These are phyloP conservation scores for Tephrocybe sp. DNA, from an alignment of 768 basidiomycete genomes.

Conservation along the genomic window DNA sequence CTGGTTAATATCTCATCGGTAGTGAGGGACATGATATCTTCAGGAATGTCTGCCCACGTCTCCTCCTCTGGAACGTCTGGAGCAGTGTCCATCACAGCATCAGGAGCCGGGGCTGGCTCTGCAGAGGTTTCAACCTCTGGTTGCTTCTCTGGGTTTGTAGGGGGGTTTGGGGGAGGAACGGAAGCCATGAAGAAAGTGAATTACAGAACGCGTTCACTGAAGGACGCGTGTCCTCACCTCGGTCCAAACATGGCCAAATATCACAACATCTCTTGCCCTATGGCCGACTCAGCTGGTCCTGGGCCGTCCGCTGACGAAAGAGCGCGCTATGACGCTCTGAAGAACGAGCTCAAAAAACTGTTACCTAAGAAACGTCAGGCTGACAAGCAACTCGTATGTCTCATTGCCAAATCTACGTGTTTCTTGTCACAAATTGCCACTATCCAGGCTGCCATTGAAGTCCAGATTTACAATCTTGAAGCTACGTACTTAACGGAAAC, in stretches of 20 bases:
- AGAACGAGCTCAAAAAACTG: slow-evolving; percentile 72
- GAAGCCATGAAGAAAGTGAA: slow-evolving; percentile 49
- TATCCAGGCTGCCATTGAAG: slow-evolving; percentile 71
- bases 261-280: slow-evolving; percentile 19
- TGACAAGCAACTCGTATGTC: slow-evolving; percentile 74
- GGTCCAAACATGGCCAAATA: slow-evolving; percentile 25
- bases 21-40: slow-evolving; percentile 72
- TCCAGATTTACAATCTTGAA: slow-evolving; percentile 77
- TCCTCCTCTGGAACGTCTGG: slow-evolving; percentile 72
- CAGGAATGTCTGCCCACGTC: slow-evolving; percentile 89
- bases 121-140: slow-evolving; percentile 36
- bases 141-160: slow-evolving; percentile 51
- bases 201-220: slow-evolving; percentile 26
- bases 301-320: slow-evolving; percentile 62
- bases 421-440: background rate
- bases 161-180: slow-evolving; percentile 51
- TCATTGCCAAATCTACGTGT: background rate
- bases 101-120: slow-evolving; percentile 26
- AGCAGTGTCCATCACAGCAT: slow-evolving; percentile 68
- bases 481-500: slow-evolving; percentile 77
- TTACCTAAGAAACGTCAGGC: slow-evolving; percentile 70
- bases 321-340: slow-evolving; percentile 65
- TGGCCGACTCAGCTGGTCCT: slow-evolving; percentile 34
- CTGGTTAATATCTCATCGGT: slow-evolving; percentile 89
- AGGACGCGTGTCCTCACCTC: slow-evolving; percentile 34